Evolutionary conservation across 2,329 filamentous ascomycete species (phyloP), one percentile per base, ranked within the genome.

Genomic region (Bipolaris oryzae): DNA sequence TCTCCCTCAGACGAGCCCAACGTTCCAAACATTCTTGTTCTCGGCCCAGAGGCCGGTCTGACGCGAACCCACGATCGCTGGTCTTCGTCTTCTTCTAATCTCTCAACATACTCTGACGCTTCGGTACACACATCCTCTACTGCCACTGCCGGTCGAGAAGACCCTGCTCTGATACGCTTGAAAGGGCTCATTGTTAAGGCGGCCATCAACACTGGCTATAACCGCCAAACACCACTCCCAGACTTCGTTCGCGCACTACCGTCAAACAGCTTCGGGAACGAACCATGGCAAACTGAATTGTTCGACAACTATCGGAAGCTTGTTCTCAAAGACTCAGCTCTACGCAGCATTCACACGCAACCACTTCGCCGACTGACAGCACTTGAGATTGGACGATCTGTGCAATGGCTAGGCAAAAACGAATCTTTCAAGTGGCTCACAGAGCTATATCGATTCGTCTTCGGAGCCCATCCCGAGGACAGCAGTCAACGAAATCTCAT

Each of bases 1-100:
- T 96, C 92, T 0, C 91, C 94, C 53, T 67, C 74, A 11, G 90
- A 90, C 63, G 86, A 88, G 42, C 89, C 88, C 0, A 88, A 87
- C 37, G 85, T 92, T 52, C 93, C 92, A 5, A 96, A 96, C 70
- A 96, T 97, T 65, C 83, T 96, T 49, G 88, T 97, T 0, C 84
- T 96, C 0, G 92, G 92, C 2, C 89, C 91, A 4, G 84, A 85
- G 43, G 83, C 81, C 33, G 83, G 81, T 21, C 68, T 72, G 46
- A 76, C 73, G 11, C 69, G 74, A 33, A 77, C 75, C n/a, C 87
- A 87, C 42, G 86, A 87, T 7, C 84, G 89, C 55, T 96, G 92
- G 91, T 92, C 91, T 1, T 95, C 90, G 72, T 89, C 79, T 45
- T 78, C 86, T 62, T 89, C 89, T 3, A 91, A 88, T 57, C 79